These are phyloP conservation scores for Tolypocladium nubicola DNA, from an alignment of 2,329 filamentous ascomycete genomes.

Conservation along the genomic window DNA sequence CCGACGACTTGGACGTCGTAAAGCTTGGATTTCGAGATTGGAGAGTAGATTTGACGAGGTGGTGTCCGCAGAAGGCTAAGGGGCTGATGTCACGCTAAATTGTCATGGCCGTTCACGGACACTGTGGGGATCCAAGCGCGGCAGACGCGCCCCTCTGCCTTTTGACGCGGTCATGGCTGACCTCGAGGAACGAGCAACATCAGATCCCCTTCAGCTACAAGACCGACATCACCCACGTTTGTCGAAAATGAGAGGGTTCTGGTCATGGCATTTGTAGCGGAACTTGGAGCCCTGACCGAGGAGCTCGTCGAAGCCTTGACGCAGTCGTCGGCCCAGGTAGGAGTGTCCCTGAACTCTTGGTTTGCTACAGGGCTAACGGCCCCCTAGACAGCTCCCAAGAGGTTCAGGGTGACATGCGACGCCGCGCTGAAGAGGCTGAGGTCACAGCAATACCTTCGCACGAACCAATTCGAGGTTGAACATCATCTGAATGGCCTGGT, in stretches of 20 bases:
- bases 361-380: slow-evolving; percentile 1
- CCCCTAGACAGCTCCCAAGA: slow-evolving; percentile 16
- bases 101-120: not conserved
- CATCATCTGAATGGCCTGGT: slow-evolving; percentile 60
- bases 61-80: not conserved
- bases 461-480: slow-evolving; percentile 65
- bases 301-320: slow-evolving; percentile 59
- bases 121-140: not conserved
- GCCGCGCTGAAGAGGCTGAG: slow-evolving; percentile 39
- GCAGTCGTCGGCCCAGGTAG: slow-evolving; percentile 41
- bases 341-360: slow-evolving; percentile 5
- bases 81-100: not conserved
- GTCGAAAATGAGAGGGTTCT: not conserved
- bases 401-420: slow-evolving; percentile 36
- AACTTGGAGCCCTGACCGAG: slow-evolving; percentile 53
- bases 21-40: not conserved
- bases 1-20: not conserved
- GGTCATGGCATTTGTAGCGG: slow-evolving; percentile 60
- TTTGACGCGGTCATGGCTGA: not conserved
- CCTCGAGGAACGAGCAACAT: not conserved
- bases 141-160: not conserved
- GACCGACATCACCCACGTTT: not conserved
- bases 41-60: not conserved
- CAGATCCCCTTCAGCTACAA: not conserved
- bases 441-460: slow-evolving; percentile 48